Conservation (phyloP, 177 flowering plant genomes). For the Vitis hybrid region DNA sequence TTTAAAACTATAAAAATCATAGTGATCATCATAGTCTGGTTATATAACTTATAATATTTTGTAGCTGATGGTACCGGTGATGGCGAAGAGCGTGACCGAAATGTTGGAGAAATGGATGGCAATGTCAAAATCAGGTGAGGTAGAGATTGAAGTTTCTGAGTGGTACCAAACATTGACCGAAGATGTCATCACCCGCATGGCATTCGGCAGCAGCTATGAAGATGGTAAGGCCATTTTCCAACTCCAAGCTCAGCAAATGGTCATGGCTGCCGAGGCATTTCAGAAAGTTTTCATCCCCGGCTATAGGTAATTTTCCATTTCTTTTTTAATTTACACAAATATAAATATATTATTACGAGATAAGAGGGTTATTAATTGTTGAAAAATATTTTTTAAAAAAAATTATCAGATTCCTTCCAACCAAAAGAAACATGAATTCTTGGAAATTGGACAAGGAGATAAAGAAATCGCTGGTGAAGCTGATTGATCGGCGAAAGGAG, state of each 20-base stretch:
- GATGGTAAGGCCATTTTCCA: conserved; percentile 77
- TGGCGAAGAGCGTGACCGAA: conserved; percentile 60
- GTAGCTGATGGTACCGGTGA: conserved; percentile 76
- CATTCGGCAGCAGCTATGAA: conserved; percentile 85
- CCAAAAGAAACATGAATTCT: conserved; percentile 55
- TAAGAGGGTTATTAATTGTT: too few species aligned
- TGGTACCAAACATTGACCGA: conserved; percentile 77
- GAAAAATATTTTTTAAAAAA: not conserved
- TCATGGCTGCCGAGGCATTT: conserved; percentile 75
- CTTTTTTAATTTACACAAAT: too few species aligned
- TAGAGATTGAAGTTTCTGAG: conserved; percentile 79
- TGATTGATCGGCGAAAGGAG: conserved; percentile 51
- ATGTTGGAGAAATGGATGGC: conserved; percentile 69
- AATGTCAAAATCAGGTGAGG: conserved; percentile 54
- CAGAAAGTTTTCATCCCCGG: conserved; percentile 87
- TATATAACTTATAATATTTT: too few species aligned
- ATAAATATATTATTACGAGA: too few species aligned
- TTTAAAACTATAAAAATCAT: not conserved
- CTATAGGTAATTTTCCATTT: conserved; percentile 45
- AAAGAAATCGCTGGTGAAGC: conserved; percentile 50
- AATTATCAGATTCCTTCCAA: conserved; percentile 70
- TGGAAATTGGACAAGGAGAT: conserved; percentile 78
- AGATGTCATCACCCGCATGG: conserved; percentile 74
- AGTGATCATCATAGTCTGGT: not conserved
- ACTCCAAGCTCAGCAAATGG: conserved; percentile 81